These are phyloP conservation scores for Aspergillus haitiensis DNA, from an alignment of 495 filamentous ascomycete genomes.

Conservation along the genomic window DNA sequence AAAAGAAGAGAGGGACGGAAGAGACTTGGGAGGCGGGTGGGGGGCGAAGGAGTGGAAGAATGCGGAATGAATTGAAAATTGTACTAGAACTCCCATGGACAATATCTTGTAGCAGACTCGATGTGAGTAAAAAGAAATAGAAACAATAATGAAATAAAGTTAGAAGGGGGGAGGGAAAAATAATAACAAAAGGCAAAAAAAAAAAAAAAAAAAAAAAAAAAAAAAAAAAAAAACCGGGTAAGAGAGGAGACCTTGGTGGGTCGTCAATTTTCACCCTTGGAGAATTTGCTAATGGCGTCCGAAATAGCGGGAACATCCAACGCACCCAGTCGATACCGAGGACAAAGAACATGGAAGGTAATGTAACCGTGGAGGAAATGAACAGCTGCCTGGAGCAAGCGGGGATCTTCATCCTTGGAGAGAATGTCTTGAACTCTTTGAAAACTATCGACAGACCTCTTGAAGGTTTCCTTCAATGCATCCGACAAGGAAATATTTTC, in stretches of 20 bases:
- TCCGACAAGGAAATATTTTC: neutral
- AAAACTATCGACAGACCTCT: neutral
- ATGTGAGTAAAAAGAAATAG: no score
- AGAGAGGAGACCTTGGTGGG: neutral
- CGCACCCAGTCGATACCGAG: neutral
- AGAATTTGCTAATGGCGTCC: neutral
- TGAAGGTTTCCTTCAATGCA: conserved; percentile 1
- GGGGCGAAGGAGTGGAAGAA: no score
- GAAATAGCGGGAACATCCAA: neutral
- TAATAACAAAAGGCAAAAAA: neutral
- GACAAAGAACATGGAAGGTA: neutral
- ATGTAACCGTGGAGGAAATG: neutral
- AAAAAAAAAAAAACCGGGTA: neutral
- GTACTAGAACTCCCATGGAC: no score
- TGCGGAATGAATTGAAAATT: no score
- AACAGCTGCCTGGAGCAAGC: neutral
- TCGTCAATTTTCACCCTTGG: neutral
- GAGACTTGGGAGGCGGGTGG: no score
- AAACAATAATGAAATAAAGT: no score
- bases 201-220: neutral
- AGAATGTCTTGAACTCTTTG: neutral
- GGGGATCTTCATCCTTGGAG: neutral
- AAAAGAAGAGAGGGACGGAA: neutral
- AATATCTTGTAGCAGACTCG: no score
- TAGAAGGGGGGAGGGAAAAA: no score